Evolutionary conservation across 148 eudicot genomes (phyloP), one percentile per base, ranked within the genome.

Genomic region (Rhododendron williamsianum): DNA sequence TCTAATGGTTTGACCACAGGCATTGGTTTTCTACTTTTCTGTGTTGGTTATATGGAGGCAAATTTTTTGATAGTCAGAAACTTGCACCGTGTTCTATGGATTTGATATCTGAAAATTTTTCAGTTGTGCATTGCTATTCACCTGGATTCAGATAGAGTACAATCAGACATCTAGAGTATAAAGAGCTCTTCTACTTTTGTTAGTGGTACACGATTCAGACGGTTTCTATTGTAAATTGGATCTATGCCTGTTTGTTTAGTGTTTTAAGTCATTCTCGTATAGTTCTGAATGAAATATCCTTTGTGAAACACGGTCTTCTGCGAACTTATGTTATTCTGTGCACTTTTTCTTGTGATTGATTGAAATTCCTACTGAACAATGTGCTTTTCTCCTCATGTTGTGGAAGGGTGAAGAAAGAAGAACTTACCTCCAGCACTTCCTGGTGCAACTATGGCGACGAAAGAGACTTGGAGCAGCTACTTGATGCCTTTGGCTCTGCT

Each of bases 401-500:
- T 81, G 89, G 81, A 71, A 91, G 91, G 88, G 84, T 83, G 90
- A 90, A 51, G 76, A 84, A 81, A 79, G 87, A 89, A 71, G 78
- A 54, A 67, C 82, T 38, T 76, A 56, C 85, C 67, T 85, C 85
- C 30, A 83, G 35, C 52, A 54, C 38, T 78, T 84, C 85, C 18
- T 74, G 38, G 36, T 72, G 52, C 12, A 11, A 67, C 77, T 86
- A 84, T 82, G 90, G 77, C 18, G 90, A 90, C 45, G 7, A 65
- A 19, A 86, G 88, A 83, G 95, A 95, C 85, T 88, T 95, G 69
- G 89, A 94, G 49, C 85, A 65, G 56, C 89, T 95, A 87, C 91
- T 90, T 83, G 92, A 95, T 69, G 91, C 93, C 16, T 95, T 95
- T 89, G 93, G 94, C 76, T 91, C 95, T 19, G 77, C 89, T 36